Percentiles rank a stretch among this genome's conserved stretches.
Conservation (phyloP, 1,139 yeast species). For the Protomyces pachydermus region DNA sequence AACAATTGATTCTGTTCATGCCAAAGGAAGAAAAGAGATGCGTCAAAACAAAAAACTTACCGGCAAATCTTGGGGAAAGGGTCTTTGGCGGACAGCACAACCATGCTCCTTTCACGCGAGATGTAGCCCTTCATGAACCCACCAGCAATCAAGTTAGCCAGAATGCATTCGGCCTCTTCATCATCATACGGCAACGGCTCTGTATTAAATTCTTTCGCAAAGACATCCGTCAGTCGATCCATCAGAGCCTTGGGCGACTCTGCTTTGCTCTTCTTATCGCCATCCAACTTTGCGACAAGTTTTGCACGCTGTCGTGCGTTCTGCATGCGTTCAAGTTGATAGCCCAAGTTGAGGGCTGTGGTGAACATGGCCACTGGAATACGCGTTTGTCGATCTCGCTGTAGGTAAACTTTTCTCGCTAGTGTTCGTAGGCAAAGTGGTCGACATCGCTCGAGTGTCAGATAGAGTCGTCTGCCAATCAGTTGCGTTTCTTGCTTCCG, state of each 20-base stretch:
- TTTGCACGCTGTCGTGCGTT: background rate
- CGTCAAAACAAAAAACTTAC: background rate
- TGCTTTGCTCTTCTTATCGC: background rate
- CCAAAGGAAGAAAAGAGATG: background rate
- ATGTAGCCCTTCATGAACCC: constrained; percentile 76
- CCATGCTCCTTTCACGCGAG: constrained; percentile 65
- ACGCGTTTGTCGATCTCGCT: constrained; percentile 42
- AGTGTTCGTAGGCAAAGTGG: constrained; percentile 50
- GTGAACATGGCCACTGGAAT: constrained; percentile 50
- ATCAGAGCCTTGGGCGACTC: background rate
- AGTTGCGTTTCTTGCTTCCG: constrained; percentile 48
- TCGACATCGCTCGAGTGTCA: constrained; percentile 53
- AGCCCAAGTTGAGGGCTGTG: constrained; percentile 45
- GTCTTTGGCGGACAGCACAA: constrained; percentile 69
- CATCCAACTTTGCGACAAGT: background rate
- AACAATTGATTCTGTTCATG: constrained; percentile 48
- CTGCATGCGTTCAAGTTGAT: constrained; percentile 24
- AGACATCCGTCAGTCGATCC: background rate
- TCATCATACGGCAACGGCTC: constrained; percentile 26
- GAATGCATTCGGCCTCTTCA: constrained; percentile 54
- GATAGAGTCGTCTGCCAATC: constrained; percentile 57
- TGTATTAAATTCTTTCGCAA: background rate
- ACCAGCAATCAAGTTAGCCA: constrained; percentile 60
- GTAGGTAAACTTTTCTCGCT: constrained; percentile 43
- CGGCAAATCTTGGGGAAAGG: constrained; percentile 56